These are phyloP conservation scores for Hyparrhenia diplandra DNA, from an alignment of 176 grass and related monocot genomes.

Conservation along the genomic window DNA sequence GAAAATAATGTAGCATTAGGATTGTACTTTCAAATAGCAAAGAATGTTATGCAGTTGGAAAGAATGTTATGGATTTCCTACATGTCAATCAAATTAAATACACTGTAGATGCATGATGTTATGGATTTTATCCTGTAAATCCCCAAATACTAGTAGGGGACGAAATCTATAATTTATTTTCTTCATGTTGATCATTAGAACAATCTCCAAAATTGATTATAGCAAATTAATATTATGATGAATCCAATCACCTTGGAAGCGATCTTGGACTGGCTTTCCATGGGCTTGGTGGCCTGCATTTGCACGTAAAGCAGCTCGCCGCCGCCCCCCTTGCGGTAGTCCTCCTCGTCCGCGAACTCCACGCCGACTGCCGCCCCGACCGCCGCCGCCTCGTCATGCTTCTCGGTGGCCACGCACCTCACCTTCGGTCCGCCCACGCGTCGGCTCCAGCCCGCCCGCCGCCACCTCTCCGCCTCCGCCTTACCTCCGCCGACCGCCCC, in stretches of 20 bases:
- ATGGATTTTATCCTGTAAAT: neutral
- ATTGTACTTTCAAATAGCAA: neutral
- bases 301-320: slow-evolving; percentile 79
- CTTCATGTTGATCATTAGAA: neutral
- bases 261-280: slow-evolving; percentile 84
- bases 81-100: too few species aligned
- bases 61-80: neutral
- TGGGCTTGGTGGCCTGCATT: slow-evolving; percentile 89
- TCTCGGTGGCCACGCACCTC: slow-evolving; percentile 56
- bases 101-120: too few species aligned
- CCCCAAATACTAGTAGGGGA: neutral
- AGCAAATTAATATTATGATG: neutral
- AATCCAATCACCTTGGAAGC: slow-evolving; percentile 55
- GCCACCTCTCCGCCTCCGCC: slow-evolving; percentile 8
- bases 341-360: slow-evolving; percentile 86
- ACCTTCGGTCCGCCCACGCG: neutral
- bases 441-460: neutral
- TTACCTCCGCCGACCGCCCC: slow-evolving; percentile 5
- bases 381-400: slow-evolving; percentile 33
- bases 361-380: slow-evolving; percentile 20
- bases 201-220: neutral
- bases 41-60: neutral
- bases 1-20: neutral
- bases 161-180: neutral
- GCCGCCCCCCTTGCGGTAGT: slow-evolving; percentile 87